Conservation (phyloP, 139 green algal genomes). For the Chloropicon primus region DNA sequence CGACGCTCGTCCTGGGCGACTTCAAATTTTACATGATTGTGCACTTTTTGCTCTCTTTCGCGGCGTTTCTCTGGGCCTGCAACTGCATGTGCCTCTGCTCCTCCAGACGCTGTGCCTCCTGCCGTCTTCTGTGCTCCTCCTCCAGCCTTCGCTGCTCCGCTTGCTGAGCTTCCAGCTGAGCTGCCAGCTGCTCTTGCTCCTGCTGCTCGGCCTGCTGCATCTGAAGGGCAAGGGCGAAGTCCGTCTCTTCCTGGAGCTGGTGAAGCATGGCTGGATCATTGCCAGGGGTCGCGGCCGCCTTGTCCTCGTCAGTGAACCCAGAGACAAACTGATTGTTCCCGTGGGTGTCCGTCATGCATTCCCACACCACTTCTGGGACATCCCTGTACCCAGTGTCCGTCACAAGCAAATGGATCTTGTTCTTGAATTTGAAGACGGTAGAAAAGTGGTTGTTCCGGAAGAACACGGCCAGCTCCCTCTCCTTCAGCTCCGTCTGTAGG, state of each 20-base stretch:
- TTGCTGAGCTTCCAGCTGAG: too few species aligned
- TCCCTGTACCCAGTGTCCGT: slow-evolving; percentile 60
- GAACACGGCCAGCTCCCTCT: slow-evolving; percentile 60
- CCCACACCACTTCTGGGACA: slow-evolving; percentile 76
- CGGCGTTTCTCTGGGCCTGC: too few species aligned
- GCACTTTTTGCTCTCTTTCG: neutral
- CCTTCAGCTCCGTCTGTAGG: slow-evolving; percentile 34
- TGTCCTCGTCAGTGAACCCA: neutral
- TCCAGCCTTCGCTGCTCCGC: neutral
- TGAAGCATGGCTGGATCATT: too few species aligned
- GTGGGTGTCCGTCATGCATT: slow-evolving; percentile 35
- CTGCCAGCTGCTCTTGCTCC: neutral
- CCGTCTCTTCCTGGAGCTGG: slow-evolving; percentile 31
- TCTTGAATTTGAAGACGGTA: slow-evolving; percentile 54
- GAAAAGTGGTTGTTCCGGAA: slow-evolving; percentile 90
- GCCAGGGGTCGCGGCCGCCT: neutral
- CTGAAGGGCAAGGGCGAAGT: slow-evolving; percentile 68
- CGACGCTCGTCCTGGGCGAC: too few species aligned
- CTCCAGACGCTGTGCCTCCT: neutral
- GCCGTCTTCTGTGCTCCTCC: neutral
- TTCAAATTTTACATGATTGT: neutral
- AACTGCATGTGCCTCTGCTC: too few species aligned
- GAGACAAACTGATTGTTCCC: neutral
- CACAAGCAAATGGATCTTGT: slow-evolving; percentile 70
- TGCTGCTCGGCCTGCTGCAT: slow-evolving; percentile 61